Evolutionary conservation across 768 basidiomycete species (phyloP), one percentile per base, ranked within the genome.

Genomic region (Amanita polypyramis): DNA sequence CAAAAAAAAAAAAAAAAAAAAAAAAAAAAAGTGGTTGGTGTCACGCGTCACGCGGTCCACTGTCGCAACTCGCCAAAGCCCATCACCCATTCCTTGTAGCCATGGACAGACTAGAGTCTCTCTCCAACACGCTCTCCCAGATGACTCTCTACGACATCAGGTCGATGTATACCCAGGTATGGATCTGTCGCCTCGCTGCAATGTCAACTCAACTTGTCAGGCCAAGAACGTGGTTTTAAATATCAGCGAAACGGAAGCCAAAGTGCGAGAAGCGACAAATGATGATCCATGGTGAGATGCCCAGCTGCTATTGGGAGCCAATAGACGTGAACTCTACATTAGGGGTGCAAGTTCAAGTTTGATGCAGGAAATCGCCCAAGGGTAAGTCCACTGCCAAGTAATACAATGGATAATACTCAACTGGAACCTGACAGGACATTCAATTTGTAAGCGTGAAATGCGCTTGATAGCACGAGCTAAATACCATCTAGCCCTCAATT

Each of bases 301-400:
- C 67, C n/a, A n/a, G 27, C 34, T 12, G 6, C 2, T 21, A 30
- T 25, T 20, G 4, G 10, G 20, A 34, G 7, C 23, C 20, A 15
- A 43, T 19, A 7, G n/a, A 17, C 10, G 41, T 12, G 32, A 43
- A 49, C 41, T 46, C 52, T 37, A 48, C 25, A 39, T 23, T 54
- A 96, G 94, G 95, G 95, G 96, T 14, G 95, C 95, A 51, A 93
- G 89, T 61, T 96, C 94, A 42, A 94, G 93, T 20, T 67, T 98
- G 65, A 98, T 98, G 96, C 88, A 92, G 61, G 93, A 98, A 57
- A 98, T 99, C 55, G 93, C 96, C 10, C 86, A 92, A 75, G 91
- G 88, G 94, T 95, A 57, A 29, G 59, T 59, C 14, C 15, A 8
- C 10, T 33, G 43, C 33, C 5, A 25, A 30, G 5, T 38, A 10